These are phyloP conservation scores for Paramarasmius palmivorus DNA, from an alignment of 1,284 basidiomycete species.

Conservation along the genomic window DNA sequence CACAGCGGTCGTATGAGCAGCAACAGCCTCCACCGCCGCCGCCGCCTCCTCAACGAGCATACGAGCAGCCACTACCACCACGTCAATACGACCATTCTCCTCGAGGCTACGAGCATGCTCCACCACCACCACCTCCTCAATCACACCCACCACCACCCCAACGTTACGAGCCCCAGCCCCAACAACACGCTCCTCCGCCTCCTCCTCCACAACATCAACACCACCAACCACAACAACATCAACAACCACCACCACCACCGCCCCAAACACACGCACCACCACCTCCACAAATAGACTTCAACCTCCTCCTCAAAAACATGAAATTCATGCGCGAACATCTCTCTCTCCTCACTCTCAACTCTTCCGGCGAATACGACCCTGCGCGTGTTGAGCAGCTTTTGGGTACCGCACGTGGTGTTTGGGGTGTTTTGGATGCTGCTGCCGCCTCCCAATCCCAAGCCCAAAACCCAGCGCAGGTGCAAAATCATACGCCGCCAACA, in stretches of 20 bases:
- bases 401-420: constrained; percentile 48
- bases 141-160: background rate
- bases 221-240: background rate
- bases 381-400: constrained; percentile 41
- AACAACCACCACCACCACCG: background rate
- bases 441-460: background rate
- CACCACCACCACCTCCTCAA: background rate
- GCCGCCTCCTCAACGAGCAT: no score
- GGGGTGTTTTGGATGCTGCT: constrained; percentile 45
- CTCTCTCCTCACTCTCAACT: background rate
- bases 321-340: constrained; percentile 7
- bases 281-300: background rate
- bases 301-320: constrained; percentile 13
- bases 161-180: background rate
- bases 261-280: background rate
- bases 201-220: background rate
- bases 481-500: background rate
- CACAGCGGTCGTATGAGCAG: no score
- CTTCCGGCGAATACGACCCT: constrained; percentile 5
- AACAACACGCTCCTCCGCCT: background rate
- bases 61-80: no score
- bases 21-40: no score
- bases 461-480: background rate
- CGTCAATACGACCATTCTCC: no score
- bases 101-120: no score